These are phyloP conservation scores for Plantago ovata DNA, from an alignment of 257 asterid genomes.

Conservation along the genomic window DNA sequence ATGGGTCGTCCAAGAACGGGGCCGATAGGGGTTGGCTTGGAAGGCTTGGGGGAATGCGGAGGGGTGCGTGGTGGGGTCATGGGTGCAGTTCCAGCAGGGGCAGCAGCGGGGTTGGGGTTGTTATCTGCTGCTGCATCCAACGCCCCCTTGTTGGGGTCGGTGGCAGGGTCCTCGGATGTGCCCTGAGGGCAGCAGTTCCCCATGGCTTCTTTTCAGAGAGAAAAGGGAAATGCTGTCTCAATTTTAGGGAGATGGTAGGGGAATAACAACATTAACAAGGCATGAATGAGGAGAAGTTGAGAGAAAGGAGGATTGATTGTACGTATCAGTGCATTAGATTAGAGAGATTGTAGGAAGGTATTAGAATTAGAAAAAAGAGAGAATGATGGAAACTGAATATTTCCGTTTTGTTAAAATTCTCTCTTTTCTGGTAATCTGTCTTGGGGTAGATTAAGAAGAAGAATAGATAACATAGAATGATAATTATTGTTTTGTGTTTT, in stretches of 20 bases:
- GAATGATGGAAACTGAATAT: slow-evolving; percentile 3
- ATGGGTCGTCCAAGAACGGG: slow-evolving; percentile 61
- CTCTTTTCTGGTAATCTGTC: slow-evolving; percentile 9
- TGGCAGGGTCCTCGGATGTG: slow-evolving; percentile 25
- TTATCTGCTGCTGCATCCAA: slow-evolving; percentile 5
- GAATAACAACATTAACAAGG: neutral
- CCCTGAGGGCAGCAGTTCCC: slow-evolving; percentile 53
- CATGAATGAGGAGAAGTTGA: slow-evolving; percentile 28
- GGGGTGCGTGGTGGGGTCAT: slow-evolving; percentile 34
- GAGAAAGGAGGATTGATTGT: slow-evolving; percentile 20
- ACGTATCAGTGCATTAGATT: slow-evolving; percentile 23
- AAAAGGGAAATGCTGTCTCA: slow-evolving; percentile 18
- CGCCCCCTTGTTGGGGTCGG: slow-evolving; percentile 14
- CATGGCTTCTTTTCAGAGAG: slow-evolving; percentile 28
- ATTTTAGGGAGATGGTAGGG: neutral
- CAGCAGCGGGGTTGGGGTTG: neutral
- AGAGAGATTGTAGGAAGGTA: slow-evolving; percentile 28
- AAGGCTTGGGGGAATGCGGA: slow-evolving; percentile 32
- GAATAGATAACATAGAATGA: neutral
- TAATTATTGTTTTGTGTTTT: neutral
- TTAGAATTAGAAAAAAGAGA: slow-evolving; percentile 13
- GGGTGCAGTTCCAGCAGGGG: slow-evolving; percentile 1
- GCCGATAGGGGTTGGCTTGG: slow-evolving; percentile 36
- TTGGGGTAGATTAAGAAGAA: neutral
- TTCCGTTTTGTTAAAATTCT: neutral